Evolutionary conservation across 2,329 filamentous ascomycete species (phyloP), one percentile per base, ranked within the genome.

Genomic region (Fusarium euwallaceae): DNA sequence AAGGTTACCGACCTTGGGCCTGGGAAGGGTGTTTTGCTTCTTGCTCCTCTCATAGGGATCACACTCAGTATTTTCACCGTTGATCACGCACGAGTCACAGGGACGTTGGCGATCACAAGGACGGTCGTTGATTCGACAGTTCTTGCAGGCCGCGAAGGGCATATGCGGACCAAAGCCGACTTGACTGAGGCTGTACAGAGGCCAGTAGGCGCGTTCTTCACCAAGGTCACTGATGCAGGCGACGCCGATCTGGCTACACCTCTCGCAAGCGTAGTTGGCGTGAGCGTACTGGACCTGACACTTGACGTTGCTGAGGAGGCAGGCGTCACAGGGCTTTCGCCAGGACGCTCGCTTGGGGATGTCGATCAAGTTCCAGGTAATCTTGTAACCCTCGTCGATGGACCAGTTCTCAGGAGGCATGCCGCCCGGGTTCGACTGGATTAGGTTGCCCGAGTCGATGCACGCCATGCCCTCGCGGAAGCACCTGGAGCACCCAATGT

Each of bases 81-180:
- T 37, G 9, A 61, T 22, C 12, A 70, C 64, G 73, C 83, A 85
- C 5, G 78, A 81, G 61, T 84, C 81, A 65, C 83, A 85, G 1
- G 83, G 83, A 22, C 82, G 78, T 63, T 82, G 82, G 2, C 80
- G 79, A 58, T 85, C 83, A 67, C 83, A 85, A 61, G 78, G 74
- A 2, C 77, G 56, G 4, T 70, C 70, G 8, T 48, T 74, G 1
- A 63, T 41, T 5, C 60, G 16, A 70, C 82, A 83, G 17, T 66
- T 66, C 1, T 36, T 10, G 66, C 81, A 83, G 0, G 69, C 65
- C 12, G 68, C 43, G 66, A 79, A 83, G 12, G 79, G 69, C 63
- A 76, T 64, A 22, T 72, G 75, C 27, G 70, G 67, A 6, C 82
- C 81, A 55, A 82, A 80, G 53, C 82, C 82, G 11, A 83, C 79